These are phyloP conservation scores for Arachnomyces sp. DNA, from an alignment of 2,329 filamentous ascomycete genomes.

Conservation along the genomic window DNA sequence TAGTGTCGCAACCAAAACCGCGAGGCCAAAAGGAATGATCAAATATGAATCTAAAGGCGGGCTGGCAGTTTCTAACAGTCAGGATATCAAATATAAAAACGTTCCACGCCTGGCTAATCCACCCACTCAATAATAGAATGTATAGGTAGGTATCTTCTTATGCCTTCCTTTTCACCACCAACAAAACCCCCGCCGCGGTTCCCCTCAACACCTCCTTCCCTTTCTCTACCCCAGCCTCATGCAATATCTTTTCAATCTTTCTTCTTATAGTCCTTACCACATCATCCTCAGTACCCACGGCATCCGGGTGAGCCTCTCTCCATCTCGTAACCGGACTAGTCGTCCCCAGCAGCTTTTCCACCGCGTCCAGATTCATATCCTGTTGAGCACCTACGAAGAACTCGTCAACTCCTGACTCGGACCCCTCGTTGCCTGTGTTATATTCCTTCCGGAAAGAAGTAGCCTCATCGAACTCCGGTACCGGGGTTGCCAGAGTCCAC, in stretches of 20 bases:
- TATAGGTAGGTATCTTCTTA: too few relatives aligned
- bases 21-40: too few relatives aligned
- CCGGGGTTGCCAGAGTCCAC: conserved; percentile 36
- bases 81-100: too few relatives aligned
- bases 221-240: conserved; percentile 18
- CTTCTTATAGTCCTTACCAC: conserved; percentile 21
- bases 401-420: conserved; percentile 16
- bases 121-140: too few relatives aligned
- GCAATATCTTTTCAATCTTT: conserved; percentile 17
- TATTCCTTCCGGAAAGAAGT: conserved; percentile 40
- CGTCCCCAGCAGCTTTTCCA: conserved; percentile 24
- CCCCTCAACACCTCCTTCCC: conserved; percentile 19
- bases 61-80: too few relatives aligned
- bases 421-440: conserved; percentile 22
- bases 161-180: conserved; percentile 13
- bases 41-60: too few relatives aligned
- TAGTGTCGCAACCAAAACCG: too few relatives aligned
- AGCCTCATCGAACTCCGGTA: conserved; percentile 32
- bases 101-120: too few relatives aligned
- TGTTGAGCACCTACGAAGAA: conserved; percentile 21
- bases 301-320: conserved; percentile 33
- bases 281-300: conserved; percentile 30
- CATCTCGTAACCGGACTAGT: conserved; percentile 33
- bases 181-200: conserved; percentile 11
- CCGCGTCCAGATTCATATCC: conserved; percentile 15